Evolutionary conservation across 805 yeast species (phyloP), one percentile per base, ranked within the genome.

Genomic region (Metschnikowia colocasiae): DNA sequence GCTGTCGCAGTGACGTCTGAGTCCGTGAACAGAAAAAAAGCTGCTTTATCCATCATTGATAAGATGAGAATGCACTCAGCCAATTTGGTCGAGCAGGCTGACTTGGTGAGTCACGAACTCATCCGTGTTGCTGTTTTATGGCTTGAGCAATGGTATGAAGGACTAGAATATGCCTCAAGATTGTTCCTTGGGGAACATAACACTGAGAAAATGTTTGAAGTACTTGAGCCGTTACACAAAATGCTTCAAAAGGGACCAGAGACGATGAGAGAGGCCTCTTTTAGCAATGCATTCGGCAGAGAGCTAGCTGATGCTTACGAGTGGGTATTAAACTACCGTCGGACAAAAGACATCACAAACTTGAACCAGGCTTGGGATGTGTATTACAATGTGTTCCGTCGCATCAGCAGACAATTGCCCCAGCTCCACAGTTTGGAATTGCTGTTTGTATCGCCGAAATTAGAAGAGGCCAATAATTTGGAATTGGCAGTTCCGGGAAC

Each of bases 81-180:
- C 0, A 68, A 73, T 0, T 71, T 94, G 50, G 97, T 94, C 23
- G 90, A 85, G 52, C 98, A 94, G 62, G 91, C 97, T 0, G 97
- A 90, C 56, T 65, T 91, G 46, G 97, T 94, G n/a, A 87, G 96
- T 68, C 83, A 83, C 55, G 99, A 94, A 60, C 78, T 94, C 47
- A 91, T 94, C 52, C 75, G 98, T 55, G 96, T 90, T 15, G 97
- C 98, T 1, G 97, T 92, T 3, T 68, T 94, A 50, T 91, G 99
- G 97, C 96, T 90, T 59, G 99, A 94, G 60, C 85, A 86, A 62
- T 94, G 99, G 99, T 91, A 90, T 57, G 98, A 92, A 67, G 97
- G 96, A 2, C 73, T 94, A 27, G 99, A 94, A 62, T 97, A 94
- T 69, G 99, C 99, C 0, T 90, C 97, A 3, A 75, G 97, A 49